A percentile compares a stretch with the other conserved stretches of the same genome.
Evolutionary conservation across 2,329 filamentous ascomycete genomes (phyloP).

Genomic region (Fonsecaea erecta): DNA sequence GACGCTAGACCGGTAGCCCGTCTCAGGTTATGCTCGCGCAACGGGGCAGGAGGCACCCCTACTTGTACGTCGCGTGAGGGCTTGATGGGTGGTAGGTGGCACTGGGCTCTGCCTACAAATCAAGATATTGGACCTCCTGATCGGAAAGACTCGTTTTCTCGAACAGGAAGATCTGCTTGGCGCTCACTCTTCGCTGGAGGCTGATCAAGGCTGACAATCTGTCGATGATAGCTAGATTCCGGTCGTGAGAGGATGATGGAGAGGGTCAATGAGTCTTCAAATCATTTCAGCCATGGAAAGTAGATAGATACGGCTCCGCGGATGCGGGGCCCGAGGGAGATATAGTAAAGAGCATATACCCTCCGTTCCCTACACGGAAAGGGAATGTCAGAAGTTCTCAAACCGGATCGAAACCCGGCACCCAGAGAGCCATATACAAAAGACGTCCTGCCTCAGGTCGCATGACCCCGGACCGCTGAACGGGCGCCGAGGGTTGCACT

Average conservation of each 20-base stretch:
- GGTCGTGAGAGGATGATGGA: not conserved
- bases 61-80: not conserved
- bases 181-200: not conserved
- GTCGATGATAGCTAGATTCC: not conserved
- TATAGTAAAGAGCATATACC: not conserved
- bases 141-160: not conserved
- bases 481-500: not conserved
- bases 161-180: not conserved
- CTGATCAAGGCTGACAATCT: not conserved
- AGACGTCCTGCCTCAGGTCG: not conserved
- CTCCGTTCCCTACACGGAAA: not conserved
- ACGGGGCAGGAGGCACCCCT: not conserved
- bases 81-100: not conserved
- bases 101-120: not conserved
- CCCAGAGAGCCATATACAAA: not conserved
- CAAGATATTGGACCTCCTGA: not conserved
- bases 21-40: not conserved
- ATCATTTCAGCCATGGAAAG: not conserved
- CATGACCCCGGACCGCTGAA: not conserved
- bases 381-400: not conserved
- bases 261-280: not conserved
- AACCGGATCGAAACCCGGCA: not conserved
- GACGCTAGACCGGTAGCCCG: not conserved
- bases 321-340: not conserved
- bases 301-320: not conserved